A percentile compares a stretch with the other conserved stretches of the same genome.
phyloP scores from a whole-genome alignment of 176 grass and related monocot species.

The Pontederia crassipes region DNA sequence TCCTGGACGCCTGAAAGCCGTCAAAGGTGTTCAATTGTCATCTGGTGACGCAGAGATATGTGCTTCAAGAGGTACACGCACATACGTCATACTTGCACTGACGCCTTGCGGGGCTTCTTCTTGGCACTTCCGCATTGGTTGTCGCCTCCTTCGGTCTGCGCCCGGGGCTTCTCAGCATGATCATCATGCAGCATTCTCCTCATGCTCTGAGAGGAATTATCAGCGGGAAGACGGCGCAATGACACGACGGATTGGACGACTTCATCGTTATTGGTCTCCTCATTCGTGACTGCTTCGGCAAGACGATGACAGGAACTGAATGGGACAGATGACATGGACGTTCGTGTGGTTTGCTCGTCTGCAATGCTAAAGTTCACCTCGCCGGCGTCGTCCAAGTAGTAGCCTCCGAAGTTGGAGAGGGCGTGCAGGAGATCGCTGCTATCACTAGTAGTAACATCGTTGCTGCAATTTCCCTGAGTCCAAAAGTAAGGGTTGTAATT shows the following conservation, averaged over 20 bases:
- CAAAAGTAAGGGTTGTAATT: constrained; percentile 13
- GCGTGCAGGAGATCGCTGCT: neutral
- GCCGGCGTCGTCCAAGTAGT: too few species aligned
- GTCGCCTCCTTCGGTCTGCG: constrained; percentile 10
- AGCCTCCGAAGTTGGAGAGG: neutral
- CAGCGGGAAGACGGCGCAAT: neutral
- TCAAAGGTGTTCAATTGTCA: constrained; percentile 12
- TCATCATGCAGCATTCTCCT: constrained; percentile 29
- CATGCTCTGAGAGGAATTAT: neutral
- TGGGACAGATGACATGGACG: constrained; percentile 13
- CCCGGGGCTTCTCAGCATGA: constrained; percentile 13
- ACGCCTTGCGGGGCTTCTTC: constrained; percentile 31
- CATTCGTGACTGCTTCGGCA: neutral
- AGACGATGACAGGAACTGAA: constrained; percentile 18
- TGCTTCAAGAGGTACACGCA: neutral
- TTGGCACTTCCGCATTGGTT: constrained; percentile 18
- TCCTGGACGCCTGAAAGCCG: constrained; percentile 38
- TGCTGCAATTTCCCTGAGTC: too few species aligned
- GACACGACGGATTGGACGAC: neutral
- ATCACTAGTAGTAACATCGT: too few species aligned
- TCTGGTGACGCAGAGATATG: neutral
- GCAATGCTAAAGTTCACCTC: neutral
- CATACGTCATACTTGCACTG: constrained; percentile 2
- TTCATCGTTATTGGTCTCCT: constrained; percentile 2
- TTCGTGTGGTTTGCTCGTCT: neutral